Evolutionary conservation across 2,329 filamentous ascomycete species (phyloP), one percentile per base, ranked within the genome.

Genomic region (Talaromyces sp.): DNA sequence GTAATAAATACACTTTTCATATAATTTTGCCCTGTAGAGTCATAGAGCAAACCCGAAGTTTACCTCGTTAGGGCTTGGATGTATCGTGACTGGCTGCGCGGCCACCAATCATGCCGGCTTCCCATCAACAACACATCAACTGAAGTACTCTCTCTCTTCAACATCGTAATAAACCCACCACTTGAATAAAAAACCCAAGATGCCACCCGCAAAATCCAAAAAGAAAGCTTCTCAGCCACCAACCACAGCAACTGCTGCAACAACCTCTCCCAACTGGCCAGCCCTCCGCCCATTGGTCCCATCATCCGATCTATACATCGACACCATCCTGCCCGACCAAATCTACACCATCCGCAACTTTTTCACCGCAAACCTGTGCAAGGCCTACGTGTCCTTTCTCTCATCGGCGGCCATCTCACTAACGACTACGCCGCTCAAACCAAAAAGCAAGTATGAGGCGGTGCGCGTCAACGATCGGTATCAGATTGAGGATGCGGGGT

Each of bases 381-480:
- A 87, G 67, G 85, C 83, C 61, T 96, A 93, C 72, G 84, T 92
- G 56, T 81, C 84, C 0, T 95, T 93, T 68, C 83, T 96, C 0
- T 80, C 84, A 10, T 84, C 83, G 0, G n/a, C 60, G 2, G 19
- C 60, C 0, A 77, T 96, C 2, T 87, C 91, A 0, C 78, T 96
- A 53, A 84, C 83, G 52, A 96, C 91, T 0, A 96, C 91, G 0
- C 91, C 91, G 0, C 86, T 86, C 0, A 87, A 86, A 63, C 91
- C 91, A 1, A 93, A 90, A 73, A 61, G 55, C 39, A 87, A 86
- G 64, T 91, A 90, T 55, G 88, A 95, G 60, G 92, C 92, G 1
- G 83, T 91, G 8, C 84, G 93, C 39, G 90, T 96, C 54, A 97
- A 97, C 72, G 93, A 97, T 72, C 86, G 93, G 11, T 96, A 89